A percentile compares a stretch with the other conserved stretches of the same genome.
These are phyloP conservation scores for Boechera retrofracta DNA, from an alignment of 345 rosid species.

Conservation along the genomic window DNA sequence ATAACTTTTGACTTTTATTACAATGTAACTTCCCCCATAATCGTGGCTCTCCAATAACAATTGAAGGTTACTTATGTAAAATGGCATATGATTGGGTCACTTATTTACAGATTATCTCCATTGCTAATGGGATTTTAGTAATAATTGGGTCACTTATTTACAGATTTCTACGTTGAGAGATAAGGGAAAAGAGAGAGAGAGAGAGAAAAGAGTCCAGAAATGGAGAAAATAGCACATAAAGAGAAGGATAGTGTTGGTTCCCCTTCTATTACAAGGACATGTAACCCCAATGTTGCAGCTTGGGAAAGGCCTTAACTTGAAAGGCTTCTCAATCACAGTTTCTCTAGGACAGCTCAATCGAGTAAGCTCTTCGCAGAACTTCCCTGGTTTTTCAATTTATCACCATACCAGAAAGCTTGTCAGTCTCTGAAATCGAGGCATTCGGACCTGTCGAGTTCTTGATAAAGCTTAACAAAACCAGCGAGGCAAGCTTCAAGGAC, in stretches of 20 bases:
- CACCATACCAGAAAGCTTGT: constrained; percentile 45
- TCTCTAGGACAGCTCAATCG: constrained; percentile 44
- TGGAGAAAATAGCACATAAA: constrained; percentile 6
- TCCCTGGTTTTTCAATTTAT: constrained; percentile 51
- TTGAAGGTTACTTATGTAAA: too few species aligned
- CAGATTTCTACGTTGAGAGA: not conserved
- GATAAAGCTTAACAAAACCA: constrained; percentile 47
- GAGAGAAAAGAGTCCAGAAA: not conserved
- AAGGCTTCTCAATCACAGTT: constrained; percentile 61
- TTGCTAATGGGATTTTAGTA: not conserved
- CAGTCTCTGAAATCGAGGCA: constrained; percentile 25
- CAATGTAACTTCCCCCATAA: too few species aligned
- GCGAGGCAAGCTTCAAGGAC: constrained; percentile 42
- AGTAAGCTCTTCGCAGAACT: constrained; percentile 7
- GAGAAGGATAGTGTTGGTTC: constrained; percentile 52
- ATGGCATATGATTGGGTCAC: too few species aligned
- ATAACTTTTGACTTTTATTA: too few species aligned
- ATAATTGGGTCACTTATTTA: too few species aligned
- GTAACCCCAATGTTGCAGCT: constrained; percentile 68
- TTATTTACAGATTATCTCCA: too few species aligned
- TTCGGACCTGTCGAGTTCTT: constrained; percentile 24
- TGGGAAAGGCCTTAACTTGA: constrained; percentile 52
- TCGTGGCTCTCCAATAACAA: too few species aligned
- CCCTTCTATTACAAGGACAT: constrained; percentile 62
- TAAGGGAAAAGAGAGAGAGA: not conserved